Evolutionary conservation across 208 protist species (phyloP).

Genomic region (Herpetomonas tarakana): DNA sequence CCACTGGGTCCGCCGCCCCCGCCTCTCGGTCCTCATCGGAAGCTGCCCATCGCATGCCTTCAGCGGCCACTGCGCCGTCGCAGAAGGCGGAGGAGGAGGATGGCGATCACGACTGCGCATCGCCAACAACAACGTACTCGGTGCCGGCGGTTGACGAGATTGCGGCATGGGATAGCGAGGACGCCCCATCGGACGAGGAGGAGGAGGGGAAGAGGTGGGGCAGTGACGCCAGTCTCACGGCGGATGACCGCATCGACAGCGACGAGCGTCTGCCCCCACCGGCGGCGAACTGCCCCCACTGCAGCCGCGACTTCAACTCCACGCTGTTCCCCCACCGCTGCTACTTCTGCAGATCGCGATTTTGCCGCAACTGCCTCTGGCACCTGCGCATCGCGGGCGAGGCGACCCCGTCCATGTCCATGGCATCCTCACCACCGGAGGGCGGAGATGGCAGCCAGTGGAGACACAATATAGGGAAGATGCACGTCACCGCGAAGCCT

Average conservation of each 20-base stretch:
- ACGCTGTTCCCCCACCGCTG: constrained; percentile 58
- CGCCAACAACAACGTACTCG: too few species aligned
- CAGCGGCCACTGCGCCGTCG: too few species aligned
- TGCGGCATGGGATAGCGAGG: constrained; percentile 4
- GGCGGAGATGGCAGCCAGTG: too few species aligned
- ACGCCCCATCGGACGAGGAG: constrained; percentile 4
- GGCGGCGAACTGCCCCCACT: constrained; percentile 41
- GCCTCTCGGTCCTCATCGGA: too few species aligned
- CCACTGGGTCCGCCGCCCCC: too few species aligned
- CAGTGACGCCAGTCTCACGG: too few species aligned
- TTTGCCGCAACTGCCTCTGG: constrained; percentile 58
- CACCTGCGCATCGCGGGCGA: constrained; percentile 19
- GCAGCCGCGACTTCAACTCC: constrained; percentile 61
- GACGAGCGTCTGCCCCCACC: constrained; percentile 35
- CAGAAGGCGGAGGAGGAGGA: too few species aligned
- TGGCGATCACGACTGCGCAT: too few species aligned
- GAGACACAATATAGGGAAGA: too few species aligned
- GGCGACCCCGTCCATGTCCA: background rate
- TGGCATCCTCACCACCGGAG: background rate
- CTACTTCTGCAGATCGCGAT: constrained; percentile 59
- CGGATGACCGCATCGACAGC: too few species aligned
- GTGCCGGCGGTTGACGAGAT: background rate
- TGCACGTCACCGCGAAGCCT: constrained; percentile 1
- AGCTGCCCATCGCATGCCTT: too few species aligned
- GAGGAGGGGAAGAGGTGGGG: too few species aligned